Evolutionary conservation across 331 rosid genomes (phyloP).

Genomic region (Cydonia oblonga): DNA sequence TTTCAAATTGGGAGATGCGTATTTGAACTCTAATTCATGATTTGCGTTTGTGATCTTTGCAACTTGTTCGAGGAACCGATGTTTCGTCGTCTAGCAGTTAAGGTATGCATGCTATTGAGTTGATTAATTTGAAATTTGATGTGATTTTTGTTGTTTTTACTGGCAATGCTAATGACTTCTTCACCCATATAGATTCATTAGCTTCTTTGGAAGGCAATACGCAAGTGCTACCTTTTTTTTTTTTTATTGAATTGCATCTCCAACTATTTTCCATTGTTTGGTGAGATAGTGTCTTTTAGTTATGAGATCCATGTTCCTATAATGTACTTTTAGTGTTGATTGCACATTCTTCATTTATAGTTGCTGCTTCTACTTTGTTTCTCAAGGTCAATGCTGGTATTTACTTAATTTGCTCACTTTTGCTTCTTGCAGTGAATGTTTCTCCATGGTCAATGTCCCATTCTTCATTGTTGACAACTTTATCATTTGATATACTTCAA

Average conservation of each 20-base stretch:
- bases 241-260: not conserved
- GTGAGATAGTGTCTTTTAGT: conserved; percentile 17
- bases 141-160: not conserved
- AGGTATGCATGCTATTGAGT: conserved; percentile 38
- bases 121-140: not conserved
- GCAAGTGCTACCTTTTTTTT: conserved; percentile 25
- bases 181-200: conserved; percentile 70
- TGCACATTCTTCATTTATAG: not conserved
- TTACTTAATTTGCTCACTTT: not conserved
- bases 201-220: conserved; percentile 68
- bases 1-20: conserved; percentile 26
- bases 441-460: no score
- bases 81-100: conserved; percentile 5
- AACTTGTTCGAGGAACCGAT: conserved; percentile 16
- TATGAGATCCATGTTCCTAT: not conserved
- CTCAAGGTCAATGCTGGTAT: not conserved
- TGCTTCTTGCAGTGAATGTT: not conserved
- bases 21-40: conserved; percentile 38
- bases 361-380: not conserved
- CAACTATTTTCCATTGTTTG: not conserved
- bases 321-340: not conserved
- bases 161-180: conserved; percentile 50
- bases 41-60: conserved; percentile 31
- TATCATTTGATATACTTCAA: not conserved
- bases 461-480: no score